Evolutionary conservation across 2,329 filamentous ascomycete species (phyloP), one percentile per base, ranked within the genome.

Genomic region (Colletotrichum sp.): DNA sequence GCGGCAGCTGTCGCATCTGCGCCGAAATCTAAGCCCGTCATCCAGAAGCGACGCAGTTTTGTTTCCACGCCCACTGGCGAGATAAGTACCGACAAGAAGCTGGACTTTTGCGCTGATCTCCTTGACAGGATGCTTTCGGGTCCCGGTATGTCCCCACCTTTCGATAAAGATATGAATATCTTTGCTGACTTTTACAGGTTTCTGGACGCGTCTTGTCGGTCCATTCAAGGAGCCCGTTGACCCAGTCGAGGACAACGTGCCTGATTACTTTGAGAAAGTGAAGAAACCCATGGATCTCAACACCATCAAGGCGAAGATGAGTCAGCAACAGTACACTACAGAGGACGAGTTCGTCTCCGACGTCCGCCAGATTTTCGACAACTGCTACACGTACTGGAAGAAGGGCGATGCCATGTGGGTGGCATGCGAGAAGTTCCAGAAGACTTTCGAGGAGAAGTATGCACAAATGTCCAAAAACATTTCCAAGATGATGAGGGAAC

Each of bases 191-290:
- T 8, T 6, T 52, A 57, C 68, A 92, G 91, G 92, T 8, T 93
- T 92, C 81, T 93, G 92, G 92, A 93, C 92, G 0, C 89, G 91
- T n/a, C 86, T 93, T 1, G 91, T 93, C 5, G 90, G 90, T 0
- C 90, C 91, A 0, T 93, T 93, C 82, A 89, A 88, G 60, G 88
- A 92, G 28, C 89, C 91, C 0, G 91, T 93, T 8, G 88, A 91
- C 73, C 91, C 91, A 1, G 80, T 84, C 5, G 85, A 87, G 49
- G 90, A 93, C 77, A 89, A 89, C 21, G 90, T 92, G 3, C 91
- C 91, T 3, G 91, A 93, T 80, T 93, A 93, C 82, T 84, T 92
- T 26, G 87, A 90, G 13, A 92, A 92, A 80, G 85, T 93, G 74
- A 90, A 89, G 82, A 87, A 85, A 65, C 92, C 92, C 0, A 93